Evolutionary conservation across 257 asterid genomes (phyloP).

Genomic region (Capsicum chinense): DNA sequence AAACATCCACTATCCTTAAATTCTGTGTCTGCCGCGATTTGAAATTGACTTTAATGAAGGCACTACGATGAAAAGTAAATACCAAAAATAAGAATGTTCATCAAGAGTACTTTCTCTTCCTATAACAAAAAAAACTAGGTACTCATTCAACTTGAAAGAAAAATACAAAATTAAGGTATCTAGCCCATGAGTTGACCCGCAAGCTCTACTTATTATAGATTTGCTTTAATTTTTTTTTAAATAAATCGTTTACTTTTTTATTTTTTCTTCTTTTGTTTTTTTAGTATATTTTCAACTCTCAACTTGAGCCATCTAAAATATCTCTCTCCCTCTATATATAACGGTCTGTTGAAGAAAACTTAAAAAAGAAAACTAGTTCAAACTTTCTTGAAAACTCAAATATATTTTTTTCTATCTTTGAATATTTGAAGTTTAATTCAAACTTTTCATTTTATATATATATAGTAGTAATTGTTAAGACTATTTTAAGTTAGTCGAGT

Average conservation of each 20-base stretch:
- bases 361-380: not conserved
- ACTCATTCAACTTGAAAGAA: not conserved
- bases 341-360: conserved; percentile 24
- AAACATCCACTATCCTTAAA: no score
- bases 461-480: not conserved
- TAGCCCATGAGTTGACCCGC: conserved; percentile 12
- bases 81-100: not conserved
- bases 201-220: not conserved
- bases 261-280: not conserved
- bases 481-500: not conserved
- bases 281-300: conserved; percentile 23
- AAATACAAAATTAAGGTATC: not conserved
- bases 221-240: not conserved
- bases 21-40: no score
- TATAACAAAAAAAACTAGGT: no score
- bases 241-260: not conserved
- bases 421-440: not conserved
- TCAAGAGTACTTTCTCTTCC: not conserved
- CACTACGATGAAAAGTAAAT: no score
- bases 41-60: no score
- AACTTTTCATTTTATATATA: not conserved
- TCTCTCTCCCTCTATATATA: conserved; percentile 18
- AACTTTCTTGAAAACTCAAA: conserved; percentile 13
- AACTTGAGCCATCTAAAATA: not conserved
- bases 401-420: not conserved